Evolutionary conservation across 106 monocot species (phyloP), one percentile per base, ranked within the genome.

Genomic region (Acanthochlamys bracteata): DNA sequence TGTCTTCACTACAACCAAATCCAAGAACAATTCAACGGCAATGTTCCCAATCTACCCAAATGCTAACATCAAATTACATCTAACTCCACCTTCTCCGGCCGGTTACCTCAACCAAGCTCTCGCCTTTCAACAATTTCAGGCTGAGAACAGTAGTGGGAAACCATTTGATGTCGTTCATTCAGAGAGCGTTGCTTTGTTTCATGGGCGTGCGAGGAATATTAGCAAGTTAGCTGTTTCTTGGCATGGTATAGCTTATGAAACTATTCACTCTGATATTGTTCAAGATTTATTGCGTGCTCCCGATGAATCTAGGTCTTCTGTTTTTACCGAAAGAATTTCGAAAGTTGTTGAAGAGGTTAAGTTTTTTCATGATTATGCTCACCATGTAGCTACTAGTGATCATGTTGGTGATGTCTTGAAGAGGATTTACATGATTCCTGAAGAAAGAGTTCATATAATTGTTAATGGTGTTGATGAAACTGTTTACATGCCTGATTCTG

Each of bases 161-260:
- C 83, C 82, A 0, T 92, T 92, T 61, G 84, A 92, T 54, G 66
- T 88, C 33, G 46, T 92, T 40, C 92, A 92, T 73, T 69, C 84
- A 7, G 92, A 92, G 60, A 88, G 88, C 68, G 88, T 92, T 25
- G 79, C 65, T 19, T 75, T 88, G 9, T 74, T 73, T 66, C 92
- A 92, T 57, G 79, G 70, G 11, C 81, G 88, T 19, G 84, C 92
- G 4, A 27, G 79, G 11, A 80, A 78, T 42, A 53, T 92, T 26
- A 60, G 53, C 60, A 67, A 76, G 55, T 77, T 92, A 27, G 92
- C 78, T n/a, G 92, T 73, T 16, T 88, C 92, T 6, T 92, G 88
- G 88, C 92, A 92, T 41, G 88, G 92, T 0, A 88, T 92, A n/a
- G 92, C 92, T 41, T 92, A 92, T 40, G 92, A 92, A 27, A 73